These are phyloP conservation scores for Neurospora discreta DNA, from an alignment of 495 filamentous ascomycete species.

Conservation along the genomic window DNA sequence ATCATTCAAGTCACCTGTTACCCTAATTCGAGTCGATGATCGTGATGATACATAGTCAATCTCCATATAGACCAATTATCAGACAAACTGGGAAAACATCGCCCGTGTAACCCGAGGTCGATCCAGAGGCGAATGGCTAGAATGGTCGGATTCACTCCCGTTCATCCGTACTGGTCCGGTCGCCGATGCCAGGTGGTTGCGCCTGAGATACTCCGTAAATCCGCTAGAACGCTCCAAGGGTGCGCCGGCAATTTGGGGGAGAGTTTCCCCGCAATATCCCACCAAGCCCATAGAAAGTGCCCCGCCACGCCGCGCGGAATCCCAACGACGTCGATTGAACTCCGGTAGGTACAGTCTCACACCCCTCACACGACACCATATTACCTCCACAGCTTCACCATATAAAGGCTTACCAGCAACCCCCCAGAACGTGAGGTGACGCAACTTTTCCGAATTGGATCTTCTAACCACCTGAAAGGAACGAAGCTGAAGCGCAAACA, in stretches of 20 bases:
- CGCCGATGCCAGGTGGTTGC: not conserved
- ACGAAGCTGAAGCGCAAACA: not conserved
- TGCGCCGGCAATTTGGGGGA: not conserved
- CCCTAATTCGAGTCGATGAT: not conserved
- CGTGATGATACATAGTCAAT: not conserved
- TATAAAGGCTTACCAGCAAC: not conserved
- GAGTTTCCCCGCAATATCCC: not conserved
- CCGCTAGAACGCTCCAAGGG: not conserved
- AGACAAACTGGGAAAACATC: not conserved
- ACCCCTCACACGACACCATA: not conserved
- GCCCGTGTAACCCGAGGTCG: not conserved
- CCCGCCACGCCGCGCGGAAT: not conserved
- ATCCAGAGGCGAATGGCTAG: not conserved
- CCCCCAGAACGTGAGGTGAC: not conserved
- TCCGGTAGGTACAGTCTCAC: not conserved
- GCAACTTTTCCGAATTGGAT: not conserved
- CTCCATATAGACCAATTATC: not conserved
- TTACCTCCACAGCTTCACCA: not conserved
- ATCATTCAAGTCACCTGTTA: not conserved
- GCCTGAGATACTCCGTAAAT: not conserved
- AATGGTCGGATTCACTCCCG: not conserved
- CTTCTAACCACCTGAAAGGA: not conserved
- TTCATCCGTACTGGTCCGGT: not conserved
- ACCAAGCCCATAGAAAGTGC: not conserved
- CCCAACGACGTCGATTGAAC: not conserved